These are phyloP conservation scores for Hymenoscyphus linearis DNA, from an alignment of 2,329 filamentous ascomycete genomes.

Conservation along the genomic window DNA sequence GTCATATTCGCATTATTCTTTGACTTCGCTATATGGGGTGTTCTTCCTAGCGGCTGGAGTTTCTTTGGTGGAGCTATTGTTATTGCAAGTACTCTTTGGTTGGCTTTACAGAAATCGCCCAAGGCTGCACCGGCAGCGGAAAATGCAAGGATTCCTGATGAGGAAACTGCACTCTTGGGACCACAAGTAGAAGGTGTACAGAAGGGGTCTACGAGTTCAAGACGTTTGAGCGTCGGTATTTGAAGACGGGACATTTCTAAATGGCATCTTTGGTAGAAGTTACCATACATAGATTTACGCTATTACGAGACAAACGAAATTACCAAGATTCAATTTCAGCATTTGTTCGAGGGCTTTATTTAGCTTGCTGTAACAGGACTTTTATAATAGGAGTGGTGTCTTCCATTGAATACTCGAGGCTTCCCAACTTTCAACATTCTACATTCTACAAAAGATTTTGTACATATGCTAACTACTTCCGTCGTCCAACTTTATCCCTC, in stretches of 20 bases:
- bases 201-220: slow-evolving; percentile 14
- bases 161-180: slow-evolving; percentile 28
- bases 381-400: too few species aligned
- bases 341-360: too few species aligned
- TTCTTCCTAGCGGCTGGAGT: slow-evolving; percentile 27
- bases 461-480: too few species aligned
- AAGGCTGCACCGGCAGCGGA: neutral
- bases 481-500: too few species aligned
- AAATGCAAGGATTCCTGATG: slow-evolving; percentile 16
- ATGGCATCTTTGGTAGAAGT: neutral
- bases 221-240: slow-evolving; percentile 14
- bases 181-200: slow-evolving; percentile 14
- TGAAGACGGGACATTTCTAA: neutral
- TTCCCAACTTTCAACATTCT: too few species aligned
- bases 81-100: slow-evolving; percentile 29
- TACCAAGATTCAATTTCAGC: neutral
- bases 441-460: too few species aligned
- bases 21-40: slow-evolving; percentile 31
- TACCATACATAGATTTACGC: neutral
- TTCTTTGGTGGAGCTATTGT: slow-evolving; percentile 28
- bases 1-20: slow-evolving; percentile 55
- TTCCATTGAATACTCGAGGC: too few species aligned
- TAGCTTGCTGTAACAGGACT: too few species aligned
- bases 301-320: neutral
- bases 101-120: slow-evolving; percentile 24